A percentile compares a stretch with the other conserved stretches of the same genome.
Evolutionary conservation across 176 grass and related monocot species (phyloP).

Genomic region (Echinochloa phyllopogon): DNA sequence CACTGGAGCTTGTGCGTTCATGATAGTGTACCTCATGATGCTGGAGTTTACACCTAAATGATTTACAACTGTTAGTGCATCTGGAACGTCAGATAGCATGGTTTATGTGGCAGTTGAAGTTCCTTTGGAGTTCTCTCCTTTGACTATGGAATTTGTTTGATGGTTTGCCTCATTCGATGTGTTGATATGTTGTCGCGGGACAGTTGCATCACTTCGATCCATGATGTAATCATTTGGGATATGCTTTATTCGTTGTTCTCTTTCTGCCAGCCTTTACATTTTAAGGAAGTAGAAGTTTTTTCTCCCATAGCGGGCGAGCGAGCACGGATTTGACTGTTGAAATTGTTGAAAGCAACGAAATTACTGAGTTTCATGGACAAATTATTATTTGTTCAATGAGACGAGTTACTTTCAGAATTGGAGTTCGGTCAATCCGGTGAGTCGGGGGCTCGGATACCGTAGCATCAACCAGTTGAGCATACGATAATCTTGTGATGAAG

Average conservation of each 20-base stretch:
- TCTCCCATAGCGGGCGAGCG: too few species aligned
- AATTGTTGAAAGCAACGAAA: too few species aligned
- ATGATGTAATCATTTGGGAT: not conserved
- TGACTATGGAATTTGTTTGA: not conserved
- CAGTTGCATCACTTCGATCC: not conserved
- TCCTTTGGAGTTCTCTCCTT: not conserved
- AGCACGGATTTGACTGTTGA: too few species aligned
- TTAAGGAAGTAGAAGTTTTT: too few species aligned
- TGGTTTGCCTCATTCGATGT: not conserved
- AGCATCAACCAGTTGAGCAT: too few species aligned
- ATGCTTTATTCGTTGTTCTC: not conserved
- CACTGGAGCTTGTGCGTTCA: not conserved
- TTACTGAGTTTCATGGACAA: too few species aligned
- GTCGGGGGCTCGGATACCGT: too few species aligned
- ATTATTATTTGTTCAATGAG: too few species aligned
- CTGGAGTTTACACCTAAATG: not conserved
- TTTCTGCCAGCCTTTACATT: not conserved
- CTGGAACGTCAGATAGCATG: not conserved
- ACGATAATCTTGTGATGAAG: too few species aligned
- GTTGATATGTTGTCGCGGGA: not conserved
- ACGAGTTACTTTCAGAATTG: too few species aligned
- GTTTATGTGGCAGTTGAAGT: not conserved
- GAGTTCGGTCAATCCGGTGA: too few species aligned
- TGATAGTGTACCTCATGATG: not conserved
- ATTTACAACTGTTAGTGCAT: not conserved